Evolutionary conservation across 768 basidiomycete species (phyloP), one percentile per base, ranked within the genome.

Genomic region (Cystobasidium tubakii): DNA sequence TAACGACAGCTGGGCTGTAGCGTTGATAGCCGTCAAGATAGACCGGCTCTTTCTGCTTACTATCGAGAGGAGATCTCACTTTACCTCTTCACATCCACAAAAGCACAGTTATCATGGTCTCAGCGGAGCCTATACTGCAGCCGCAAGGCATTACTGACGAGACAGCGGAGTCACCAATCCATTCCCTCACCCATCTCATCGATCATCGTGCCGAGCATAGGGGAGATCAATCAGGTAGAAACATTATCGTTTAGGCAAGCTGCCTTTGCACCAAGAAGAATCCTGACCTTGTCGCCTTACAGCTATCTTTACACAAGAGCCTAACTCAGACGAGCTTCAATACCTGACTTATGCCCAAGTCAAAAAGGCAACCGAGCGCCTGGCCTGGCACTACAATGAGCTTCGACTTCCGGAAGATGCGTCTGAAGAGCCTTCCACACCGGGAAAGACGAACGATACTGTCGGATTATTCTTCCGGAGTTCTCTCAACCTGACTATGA

Each of bases 101-200:
- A 15, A 39, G 15, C 39, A n/a, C 21, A 50, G 12, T 21, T 19
- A 60, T 6, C 9, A 60, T 60, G 57, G 57, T 60, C 4, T 60
- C 57, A 15, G 57, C 57, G 13, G 57, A 60, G 27, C 57, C 57
- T 29, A 17, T 60, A 15, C 57, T 60, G 23, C 57, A 60, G 57
- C 57, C 57, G 57, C 57, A 60, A 60, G 57, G 57, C 57, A 60
- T 60, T 12, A 34, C 33, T 21, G 57, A 60, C 23, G 57, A 60
- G 23, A 60, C 57, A 21, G 12, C 57, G 3, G 57, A 60, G 6
- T 29, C 23, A 4, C 57, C 57, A 27, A 60, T 60, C 25, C 57
- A 60, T 34, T 60, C 57, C 6, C 33, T 60, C 29, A 60, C 57
- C 25, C 57, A 60, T 60, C 57, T 60, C 23, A 27, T 60, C 33